These are phyloP conservation scores for Purshia tridentata DNA, from an alignment of 306 rosid genomes.

Conservation along the genomic window DNA sequence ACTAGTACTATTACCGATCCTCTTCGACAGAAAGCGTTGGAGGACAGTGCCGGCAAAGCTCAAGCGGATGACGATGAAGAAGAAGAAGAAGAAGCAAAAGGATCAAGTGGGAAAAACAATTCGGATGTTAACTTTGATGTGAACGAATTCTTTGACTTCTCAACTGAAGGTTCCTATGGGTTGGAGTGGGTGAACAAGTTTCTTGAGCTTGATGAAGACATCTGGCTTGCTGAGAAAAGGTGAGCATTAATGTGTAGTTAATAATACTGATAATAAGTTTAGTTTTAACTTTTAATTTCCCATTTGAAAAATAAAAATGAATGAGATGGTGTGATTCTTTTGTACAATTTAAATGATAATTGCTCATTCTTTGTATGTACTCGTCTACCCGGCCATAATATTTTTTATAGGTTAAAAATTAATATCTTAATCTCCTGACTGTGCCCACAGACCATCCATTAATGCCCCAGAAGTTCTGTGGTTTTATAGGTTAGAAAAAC, in stretches of 20 bases:
- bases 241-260: slow-evolving; percentile 8
- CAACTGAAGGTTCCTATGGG: slow-evolving; percentile 38
- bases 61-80: not conserved
- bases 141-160: slow-evolving; percentile 49
- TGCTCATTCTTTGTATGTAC: not conserved
- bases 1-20: not conserved
- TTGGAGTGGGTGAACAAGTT: slow-evolving; percentile 56
- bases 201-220: slow-evolving; percentile 41
- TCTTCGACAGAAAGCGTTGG: not conserved
- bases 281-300: not conserved
- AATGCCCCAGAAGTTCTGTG: too few relatives aligned
- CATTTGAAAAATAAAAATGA: not conserved
- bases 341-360: not conserved
- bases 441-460: too few relatives aligned
- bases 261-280: not conserved
- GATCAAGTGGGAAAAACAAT: slow-evolving; percentile 9
- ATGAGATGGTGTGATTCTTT: not conserved
- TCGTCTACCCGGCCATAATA: not conserved
- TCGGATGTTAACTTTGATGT: slow-evolving; percentile 40
- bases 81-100: slow-evolving; percentile 13
- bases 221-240: slow-evolving; percentile 14
- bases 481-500: too few relatives aligned
- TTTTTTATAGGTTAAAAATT: not conserved
- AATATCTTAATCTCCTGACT: not conserved
- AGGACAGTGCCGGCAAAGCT: not conserved